Evolutionary conservation across 495 filamentous ascomycete species (phyloP), one percentile per base, ranked within the genome.

Genomic region (Aspergillus ellipticus): DNA sequence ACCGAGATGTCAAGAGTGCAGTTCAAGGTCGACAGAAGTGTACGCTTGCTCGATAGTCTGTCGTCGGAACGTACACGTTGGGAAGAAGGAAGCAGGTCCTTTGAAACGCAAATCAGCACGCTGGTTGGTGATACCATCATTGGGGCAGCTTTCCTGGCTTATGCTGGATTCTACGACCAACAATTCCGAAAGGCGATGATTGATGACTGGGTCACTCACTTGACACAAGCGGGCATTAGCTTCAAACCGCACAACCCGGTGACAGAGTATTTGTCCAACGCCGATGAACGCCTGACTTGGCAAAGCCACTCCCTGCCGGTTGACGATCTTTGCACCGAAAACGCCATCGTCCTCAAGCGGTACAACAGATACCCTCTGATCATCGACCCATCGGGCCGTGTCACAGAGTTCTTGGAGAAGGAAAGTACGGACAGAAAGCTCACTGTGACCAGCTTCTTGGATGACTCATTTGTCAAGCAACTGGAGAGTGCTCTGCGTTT

Each of bases 281-380:
- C 94, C 7, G 94, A 99, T 66, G 92, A 97, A 72, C 83, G 95
- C 56, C 81, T 97, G 35, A 81, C 85, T 42, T 99, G 94, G 94
- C 95, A 97, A 75, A 86, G 88, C 53, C 86, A 97, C 68, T 87
- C 88, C n/a, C 77, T 99, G 24, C 94, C 94, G 9, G 95, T 97
- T n/a, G 94, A 99, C 65, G 95, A 99, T 65, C 83, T 99, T 26
- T 97, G 95, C 77, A 99, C 94, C 0, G 94, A 99, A 67, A 99
- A 99, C 64, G 94, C 94, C 50, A 97, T 99, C 62, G 86, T 99
- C 57, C 79, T 99, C 51, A 92, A 96, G 76, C 82, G 93, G 39
- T 99, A 96, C 82, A 97, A 99, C 79, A 83, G 94, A 54, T 99
- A 99, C 69, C 94, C 94, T 26, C 80, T 99, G 45, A 97, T 99